These are phyloP conservation scores for Botryotinia globosa DNA, from an alignment of 2,329 filamentous ascomycete genomes.

Conservation along the genomic window DNA sequence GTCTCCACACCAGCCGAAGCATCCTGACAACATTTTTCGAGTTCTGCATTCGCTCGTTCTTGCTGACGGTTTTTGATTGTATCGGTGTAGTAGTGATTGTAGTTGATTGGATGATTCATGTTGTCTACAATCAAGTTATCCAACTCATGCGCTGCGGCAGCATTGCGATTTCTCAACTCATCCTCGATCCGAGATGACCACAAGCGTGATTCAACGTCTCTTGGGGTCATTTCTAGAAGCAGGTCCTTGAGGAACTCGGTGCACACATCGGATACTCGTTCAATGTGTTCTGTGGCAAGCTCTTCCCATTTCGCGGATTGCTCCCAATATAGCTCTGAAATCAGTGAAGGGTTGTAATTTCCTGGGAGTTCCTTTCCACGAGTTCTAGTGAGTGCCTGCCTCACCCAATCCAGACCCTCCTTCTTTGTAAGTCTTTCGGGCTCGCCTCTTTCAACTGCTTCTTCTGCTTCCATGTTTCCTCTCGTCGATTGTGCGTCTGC, in stretches of 20 bases:
- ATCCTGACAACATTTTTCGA: neutral
- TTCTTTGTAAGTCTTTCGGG: slow-evolving; percentile 29
- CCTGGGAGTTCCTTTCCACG: slow-evolving; percentile 41
- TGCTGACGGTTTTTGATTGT: slow-evolving; percentile 31
- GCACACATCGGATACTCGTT: slow-evolving; percentile 27
- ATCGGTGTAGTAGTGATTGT: slow-evolving; percentile 41
- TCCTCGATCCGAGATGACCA: slow-evolving; percentile 15
- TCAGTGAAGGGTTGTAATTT: slow-evolving; percentile 42
- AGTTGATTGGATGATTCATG: slow-evolving; percentile 38
- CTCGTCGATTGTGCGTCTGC: slow-evolving; percentile 6
- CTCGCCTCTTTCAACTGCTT: slow-evolving; percentile 17
- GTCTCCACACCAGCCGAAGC: neutral
- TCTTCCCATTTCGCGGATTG: slow-evolving; percentile 40
- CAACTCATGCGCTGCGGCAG: neutral
- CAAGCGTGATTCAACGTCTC: slow-evolving; percentile 14
- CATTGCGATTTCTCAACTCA: neutral
- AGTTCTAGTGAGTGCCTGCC: slow-evolving; percentile 26
- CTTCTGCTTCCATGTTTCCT: neutral
- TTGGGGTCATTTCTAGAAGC: slow-evolving; percentile 9
- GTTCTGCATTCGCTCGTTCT: slow-evolving; percentile 21
- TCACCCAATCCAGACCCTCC: slow-evolving; percentile 32
- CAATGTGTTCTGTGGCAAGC: slow-evolving; percentile 33
- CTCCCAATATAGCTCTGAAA: slow-evolving; percentile 44
- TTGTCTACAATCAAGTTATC: slow-evolving; percentile 31
- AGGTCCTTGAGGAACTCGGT: slow-evolving; percentile 11